Base-by-base conservation (phyloP, 495 filamentous ascomycete genomes). In the Endocarpon pusillum region DNA sequence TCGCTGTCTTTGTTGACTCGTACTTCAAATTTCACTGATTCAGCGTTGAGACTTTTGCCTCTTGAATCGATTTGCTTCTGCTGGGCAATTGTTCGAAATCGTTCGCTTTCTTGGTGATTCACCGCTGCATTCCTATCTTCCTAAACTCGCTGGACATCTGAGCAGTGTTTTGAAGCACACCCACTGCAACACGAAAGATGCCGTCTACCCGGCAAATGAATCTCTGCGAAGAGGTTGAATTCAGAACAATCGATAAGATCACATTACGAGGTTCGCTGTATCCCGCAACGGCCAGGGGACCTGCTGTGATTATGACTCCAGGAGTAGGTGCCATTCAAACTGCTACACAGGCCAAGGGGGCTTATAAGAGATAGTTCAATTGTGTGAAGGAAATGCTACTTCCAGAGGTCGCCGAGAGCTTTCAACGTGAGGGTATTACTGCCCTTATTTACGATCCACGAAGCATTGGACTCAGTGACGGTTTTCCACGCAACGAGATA, bases 371-470 rank as follows among this genome's bases (percentile, higher is more conserved):
- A 2, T 28, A 62, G 58, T 60, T 62, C 42, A 59, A 56, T 33
- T 52, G 47, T 32, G 44, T 53, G 33, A 59, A 59, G 37, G 59
- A 64, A 36, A 54, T 58, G 41, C 24, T 49, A 1, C 18, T 55
- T 0, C 45, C 57, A 1, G 47, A 47, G 0, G 36, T 54, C 0
- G 57, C 59, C 10, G 50, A 47, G 34, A 3, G n/a, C 2, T 64
- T 64, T 38, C 61, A 65, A 21, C n/a, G 20, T 0, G 4, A 16
- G 0, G 54, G 53, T 9, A 47, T 55, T 24, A 61, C 52, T 0
- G 62, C 42, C 0, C 42, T 65, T 0, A 17, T 58, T 14, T 67
- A 62, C 37, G 61, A 67, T 33, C 40, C 55, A 0, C 52, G 62
- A 12, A 49, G 28, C 21, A 30, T 48, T 3, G 61, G 61, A 2